Evolutionary conservation across 1,139 yeast genomes (phyloP).

Genomic region (Zygosaccharomyces sapae): DNA sequence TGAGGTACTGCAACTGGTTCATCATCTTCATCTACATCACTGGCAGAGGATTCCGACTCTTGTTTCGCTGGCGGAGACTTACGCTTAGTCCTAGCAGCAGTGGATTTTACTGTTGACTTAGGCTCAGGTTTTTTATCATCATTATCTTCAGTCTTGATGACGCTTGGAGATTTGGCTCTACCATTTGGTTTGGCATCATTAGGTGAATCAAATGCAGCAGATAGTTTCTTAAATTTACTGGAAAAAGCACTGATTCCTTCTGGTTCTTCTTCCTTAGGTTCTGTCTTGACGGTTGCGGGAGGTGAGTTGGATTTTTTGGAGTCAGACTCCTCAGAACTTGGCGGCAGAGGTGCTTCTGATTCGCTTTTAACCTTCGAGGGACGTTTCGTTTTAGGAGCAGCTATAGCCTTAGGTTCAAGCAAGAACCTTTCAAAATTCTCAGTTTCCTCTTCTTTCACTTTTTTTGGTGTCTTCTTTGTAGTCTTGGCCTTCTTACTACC

Average conservation of each 20-base stretch:
- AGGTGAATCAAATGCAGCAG: constrained; percentile 29
- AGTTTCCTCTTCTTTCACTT: constrained; percentile 23
- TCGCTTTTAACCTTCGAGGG: constrained; percentile 29
- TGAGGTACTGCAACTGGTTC: constrained; percentile 13
- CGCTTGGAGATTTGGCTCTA: background rate
- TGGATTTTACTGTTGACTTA: constrained; percentile 14
- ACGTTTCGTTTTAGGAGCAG: constrained; percentile 22
- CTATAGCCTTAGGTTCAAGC: constrained; percentile 29
- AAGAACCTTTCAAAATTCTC: constrained; percentile 32
- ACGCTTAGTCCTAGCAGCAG: constrained; percentile 23
- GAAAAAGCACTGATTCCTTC: constrained; percentile 32
- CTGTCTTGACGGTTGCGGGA: constrained; percentile 19
- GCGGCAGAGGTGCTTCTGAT: constrained; percentile 13
- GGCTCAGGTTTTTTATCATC: background rate
- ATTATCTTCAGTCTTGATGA: background rate
- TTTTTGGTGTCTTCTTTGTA: constrained; percentile 21
- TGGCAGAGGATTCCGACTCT: constrained; percentile 9
- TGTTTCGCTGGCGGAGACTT: constrained; percentile 8
- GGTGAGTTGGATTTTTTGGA: constrained; percentile 9
- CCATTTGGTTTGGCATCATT: constrained; percentile 10
- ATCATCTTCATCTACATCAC: constrained; percentile 22
- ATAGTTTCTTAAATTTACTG: constrained; percentile 31
- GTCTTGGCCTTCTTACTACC: constrained; percentile 29
- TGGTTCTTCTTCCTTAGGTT: constrained; percentile 20
- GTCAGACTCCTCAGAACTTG: constrained; percentile 3